A percentile compares a stretch with the other conserved stretches of the same genome.
These are phyloP conservation scores for Termitomyces titanicus DNA, from an alignment of 768 basidiomycete species.

Conservation along the genomic window DNA sequence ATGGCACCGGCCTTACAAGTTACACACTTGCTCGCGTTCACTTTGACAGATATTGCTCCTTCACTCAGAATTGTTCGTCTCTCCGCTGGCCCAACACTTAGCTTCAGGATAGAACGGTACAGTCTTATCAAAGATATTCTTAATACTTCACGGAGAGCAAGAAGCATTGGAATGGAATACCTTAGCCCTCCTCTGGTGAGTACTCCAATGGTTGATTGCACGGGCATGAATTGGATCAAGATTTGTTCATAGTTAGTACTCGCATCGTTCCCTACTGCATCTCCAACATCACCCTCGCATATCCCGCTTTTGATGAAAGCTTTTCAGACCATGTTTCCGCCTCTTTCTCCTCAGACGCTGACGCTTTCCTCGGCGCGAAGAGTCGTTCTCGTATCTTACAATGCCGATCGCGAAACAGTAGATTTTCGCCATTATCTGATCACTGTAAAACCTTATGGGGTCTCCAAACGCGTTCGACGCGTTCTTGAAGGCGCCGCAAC, in stretches of 20 bases:
- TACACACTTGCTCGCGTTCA: conserved; percentile 91
- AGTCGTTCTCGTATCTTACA: conserved; percentile 91
- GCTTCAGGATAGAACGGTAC: conserved; percentile 90
- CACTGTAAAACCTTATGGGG: conserved; percentile 90
- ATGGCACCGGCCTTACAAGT: conserved; percentile 90
- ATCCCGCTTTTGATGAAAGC: conserved; percentile 91
- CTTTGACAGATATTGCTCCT: conserved; percentile 80
- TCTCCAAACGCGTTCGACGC: conserved; percentile 86
- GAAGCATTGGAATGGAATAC: conserved; percentile 84
- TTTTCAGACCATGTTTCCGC: conserved; percentile 95
- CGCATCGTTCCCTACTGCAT: conserved; percentile 77
- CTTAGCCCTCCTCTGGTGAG: conserved; percentile 87
- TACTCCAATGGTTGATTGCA: conserved; percentile 4
- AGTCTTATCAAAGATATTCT: conserved; percentile 85
- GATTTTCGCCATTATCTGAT: conserved; percentile 95
- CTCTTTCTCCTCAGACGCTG: conserved; percentile 78
- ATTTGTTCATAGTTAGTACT: conserved; percentile 71
- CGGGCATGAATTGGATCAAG: not conserved
- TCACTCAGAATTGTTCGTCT: conserved; percentile 84
- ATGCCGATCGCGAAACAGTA: conserved; percentile 78
- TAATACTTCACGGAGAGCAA: conserved; percentile 59
- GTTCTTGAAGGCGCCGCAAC: conserved; percentile 63
- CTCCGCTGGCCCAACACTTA: conserved; percentile 89
- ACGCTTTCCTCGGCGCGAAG: conserved; percentile 87
- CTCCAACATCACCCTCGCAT: conserved; percentile 74